These are phyloP conservation scores for Auricularia sp. DNA, from an alignment of 768 basidiomycete genomes.

Conservation along the genomic window DNA sequence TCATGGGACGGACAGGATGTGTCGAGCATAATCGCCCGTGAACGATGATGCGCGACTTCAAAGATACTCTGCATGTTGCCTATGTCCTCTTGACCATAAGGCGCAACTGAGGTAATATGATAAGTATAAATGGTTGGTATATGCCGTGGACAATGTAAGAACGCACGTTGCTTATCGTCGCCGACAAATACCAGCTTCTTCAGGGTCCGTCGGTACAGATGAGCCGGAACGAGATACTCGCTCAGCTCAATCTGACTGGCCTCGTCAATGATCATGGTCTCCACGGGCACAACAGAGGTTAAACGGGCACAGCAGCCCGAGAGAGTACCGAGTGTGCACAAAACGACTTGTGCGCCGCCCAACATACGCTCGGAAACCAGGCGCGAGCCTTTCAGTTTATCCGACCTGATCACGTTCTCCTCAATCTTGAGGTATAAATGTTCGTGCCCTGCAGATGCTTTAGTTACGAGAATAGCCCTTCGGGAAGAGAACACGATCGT, in stretches of 20 bases:
- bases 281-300: slow-evolving; percentile 30
- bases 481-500: slow-evolving; percentile 5
- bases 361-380: neutral
- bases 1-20: slow-evolving; percentile 59
- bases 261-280: slow-evolving; percentile 40
- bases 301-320: slow-evolving; percentile 35
- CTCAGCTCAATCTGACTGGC: slow-evolving; percentile 42
- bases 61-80: slow-evolving; percentile 63
- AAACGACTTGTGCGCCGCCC: slow-evolving; percentile 44
- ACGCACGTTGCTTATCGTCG: slow-evolving; percentile 41
- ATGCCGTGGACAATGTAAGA: neutral
- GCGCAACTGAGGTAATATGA: slow-evolving; percentile 42
- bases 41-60: slow-evolving; percentile 51
- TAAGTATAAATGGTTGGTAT: neutral
- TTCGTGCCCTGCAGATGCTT: slow-evolving; percentile 52
- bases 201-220: slow-evolving; percentile 26
- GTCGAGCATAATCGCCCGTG: slow-evolving; percentile 45
- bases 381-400: slow-evolving; percentile 23
- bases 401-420: slow-evolving; percentile 43
- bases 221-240: slow-evolving; percentile 34
- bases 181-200: slow-evolving; percentile 44
- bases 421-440: slow-evolving; percentile 51
- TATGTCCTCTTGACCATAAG: slow-evolving; percentile 64
- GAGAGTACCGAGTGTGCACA: slow-evolving; percentile 74
- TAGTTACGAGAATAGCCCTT: neutral